Evolutionary conservation across 1,139 yeast species (phyloP), one percentile per base, ranked within the genome.

Genomic region (Candida gigantensis): DNA sequence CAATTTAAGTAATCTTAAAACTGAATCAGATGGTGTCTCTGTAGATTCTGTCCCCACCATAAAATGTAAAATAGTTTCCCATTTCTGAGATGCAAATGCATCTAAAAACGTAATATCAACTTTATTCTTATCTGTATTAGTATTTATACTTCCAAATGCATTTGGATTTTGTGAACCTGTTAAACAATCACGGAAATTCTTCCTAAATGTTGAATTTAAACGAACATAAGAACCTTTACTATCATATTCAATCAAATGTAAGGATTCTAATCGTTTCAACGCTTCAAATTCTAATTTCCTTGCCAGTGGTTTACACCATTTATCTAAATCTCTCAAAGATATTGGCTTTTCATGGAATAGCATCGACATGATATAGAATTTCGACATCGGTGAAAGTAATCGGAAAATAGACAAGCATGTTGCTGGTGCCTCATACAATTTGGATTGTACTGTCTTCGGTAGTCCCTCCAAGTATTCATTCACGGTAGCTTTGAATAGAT

Each of bases 41-140:
- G 79, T 66, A 32, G 81, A 65, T 39, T 84, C 84, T 0, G 96
- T 87, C 3, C 97, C 97, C 31, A 92, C 98, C 97, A 92, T 92
- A 62, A 84, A 92, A 68, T 94, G 98, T 50, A 94, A 69, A 49
- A 94, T 92, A 5, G 88, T 80, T 57, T 94, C 98, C 98, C 98
- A 92, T 53, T 85, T 87, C 32, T 74, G 77, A 6, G 88, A 76
- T 8, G 97, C 95, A 63, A 88, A 89, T 28, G 69, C 69, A 52
- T 89, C 96, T 34, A 92, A 65, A 51, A 83, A 84, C 24, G 73
- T 72, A 19, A 79, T 61, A 34, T 79, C 81, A 1, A 87, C 84
- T 32, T 65, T 65, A 42, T 76, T 74, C 28, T 59, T 60, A 36
- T 67, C 72, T 1, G 46, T 43, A 3, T 55, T 53, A 3, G 56